Evolutionary conservation across 2,329 filamentous ascomycete genomes (phyloP).

Genomic region (Xylaria arbuscula): DNA sequence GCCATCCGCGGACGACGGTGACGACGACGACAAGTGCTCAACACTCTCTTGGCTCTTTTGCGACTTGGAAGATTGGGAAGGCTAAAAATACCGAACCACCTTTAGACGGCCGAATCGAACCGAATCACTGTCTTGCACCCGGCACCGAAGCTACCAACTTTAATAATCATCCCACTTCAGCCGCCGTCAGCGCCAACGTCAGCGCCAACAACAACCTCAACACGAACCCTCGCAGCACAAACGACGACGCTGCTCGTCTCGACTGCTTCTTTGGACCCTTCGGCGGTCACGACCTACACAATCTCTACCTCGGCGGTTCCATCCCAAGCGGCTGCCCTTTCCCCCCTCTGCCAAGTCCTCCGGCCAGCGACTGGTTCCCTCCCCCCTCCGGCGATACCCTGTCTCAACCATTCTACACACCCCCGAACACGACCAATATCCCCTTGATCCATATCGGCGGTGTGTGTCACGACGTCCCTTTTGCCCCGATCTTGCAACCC

Average conservation of each 20-base stretch:
- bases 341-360: constrained; percentile 11
- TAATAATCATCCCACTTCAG: not conserved
- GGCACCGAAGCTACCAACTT: not conserved
- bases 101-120: constrained; percentile 30
- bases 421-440: constrained; percentile 1
- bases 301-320: not conserved
- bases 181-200: not conserved
- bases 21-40: constrained; percentile 1
- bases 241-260: not conserved
- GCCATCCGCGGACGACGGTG: too few relatives aligned
- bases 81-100: constrained; percentile 29
- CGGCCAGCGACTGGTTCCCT: constrained; percentile 23
- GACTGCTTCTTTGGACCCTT: not conserved
- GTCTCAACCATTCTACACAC: constrained; percentile 7
- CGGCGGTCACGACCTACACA: not conserved
- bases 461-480: not conserved
- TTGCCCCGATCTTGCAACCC: not conserved
- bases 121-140: constrained; percentile 4
- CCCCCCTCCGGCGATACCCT: constrained; percentile 9
- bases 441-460: constrained; percentile 13
- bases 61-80: constrained; percentile 19
- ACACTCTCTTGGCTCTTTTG: not conserved
- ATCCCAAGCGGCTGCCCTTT: constrained; percentile 13
- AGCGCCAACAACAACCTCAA: not conserved
- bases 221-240: not conserved